Evolutionary conservation across 2,329 filamentous ascomycete species (phyloP), one percentile per base, ranked within the genome.

Genomic region (Trichoderma sp.): DNA sequence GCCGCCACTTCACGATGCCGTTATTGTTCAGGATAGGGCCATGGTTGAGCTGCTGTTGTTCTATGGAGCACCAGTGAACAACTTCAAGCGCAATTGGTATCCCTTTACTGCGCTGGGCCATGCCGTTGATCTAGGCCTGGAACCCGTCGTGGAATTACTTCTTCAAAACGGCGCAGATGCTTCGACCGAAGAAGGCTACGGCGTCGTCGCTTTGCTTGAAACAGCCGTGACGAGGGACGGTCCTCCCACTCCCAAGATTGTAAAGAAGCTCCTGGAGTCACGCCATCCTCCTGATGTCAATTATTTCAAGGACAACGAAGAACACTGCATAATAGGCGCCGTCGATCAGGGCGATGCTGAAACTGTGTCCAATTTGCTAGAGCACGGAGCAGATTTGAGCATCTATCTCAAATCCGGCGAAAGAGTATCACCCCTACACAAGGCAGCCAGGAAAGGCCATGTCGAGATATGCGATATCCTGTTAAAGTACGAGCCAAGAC

Each of bases 81-180:
- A 61, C 5, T 70, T 68, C 48, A 42, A 19, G 50, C 65, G n/a
- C n/a, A 22, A 25, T 42, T 42, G 39, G 52, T 48, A 19, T 19
- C 59, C 53, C 13, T 34, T 42, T 37, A 73, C 72, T 19, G 70
- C 73, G 27, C 34, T 74, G 22, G 64, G 65, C 69, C 61, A 70
- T 32, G 73, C 73, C 9, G 70, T 73, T 9, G 22, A 35, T 34
- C 27, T 70, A 2, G 63, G 70, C 12, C 67, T 68, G 17, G 63
- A 70, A 22, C 35, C 67, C 34, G 69, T 73, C 22, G 69, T 74
- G 15, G 52, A 69, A 13, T 50, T 74, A 6, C 70, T 75, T 8
- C 65, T 75, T 3, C 63, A 69, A 2, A 59, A 73, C 19, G 72
- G 73, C 0, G 73, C 73, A 9, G 73, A 75, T 37, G 70, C 73